Evolutionary conservation across 2,329 filamentous ascomycete species (phyloP), one percentile per base, ranked within the genome.

Genomic region (Hypoxylon sp.): DNA sequence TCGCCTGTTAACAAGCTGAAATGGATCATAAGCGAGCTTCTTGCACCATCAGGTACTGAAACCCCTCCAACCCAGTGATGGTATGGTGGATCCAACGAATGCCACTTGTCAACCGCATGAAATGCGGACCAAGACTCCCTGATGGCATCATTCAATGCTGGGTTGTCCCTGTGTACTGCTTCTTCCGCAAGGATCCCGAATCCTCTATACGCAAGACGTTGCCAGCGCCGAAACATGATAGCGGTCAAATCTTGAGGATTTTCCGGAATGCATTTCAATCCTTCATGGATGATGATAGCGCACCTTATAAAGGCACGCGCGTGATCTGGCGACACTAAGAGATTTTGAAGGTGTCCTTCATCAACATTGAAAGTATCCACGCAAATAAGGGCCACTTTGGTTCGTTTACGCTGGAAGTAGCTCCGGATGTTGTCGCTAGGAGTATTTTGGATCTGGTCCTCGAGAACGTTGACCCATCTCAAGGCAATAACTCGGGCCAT

Each of bases 1-100:
- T 82, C 77, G 0, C 82, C 85, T 0, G 78, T 83, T 1, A 89
- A 66, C 0, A 87, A 50, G 64, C 86, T 85, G 66, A 82, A 83
- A 24, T 83, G 80, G 2, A 85, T 77, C 2, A 28, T 4, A 20
- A 77, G 66, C 3, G 65, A 28, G 2, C 24, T 40, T 2, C 30
- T 52, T 32, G 36, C 20, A n/a, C 40, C 18, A 30, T 46, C 46
- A 14, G 11, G 12, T 11, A 22, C 18, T 5, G 59, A 53, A 8
- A n/a, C 9, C 7, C 64, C 54, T 1, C 79, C 48, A 22, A 78
- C 30, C 62, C 74, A 73, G 53, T 72, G 59, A 38, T 63, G 24
- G 30, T 64, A 51, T 2, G 59, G 62, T 0, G 4, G 14, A 1
- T 11, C 0, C 4, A 38, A 16, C 4, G 11, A 20, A 28, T 0